These are phyloP conservation scores for Jaltomata sinuosa DNA, from an alignment of 257 asterid genomes.

Conservation along the genomic window DNA sequence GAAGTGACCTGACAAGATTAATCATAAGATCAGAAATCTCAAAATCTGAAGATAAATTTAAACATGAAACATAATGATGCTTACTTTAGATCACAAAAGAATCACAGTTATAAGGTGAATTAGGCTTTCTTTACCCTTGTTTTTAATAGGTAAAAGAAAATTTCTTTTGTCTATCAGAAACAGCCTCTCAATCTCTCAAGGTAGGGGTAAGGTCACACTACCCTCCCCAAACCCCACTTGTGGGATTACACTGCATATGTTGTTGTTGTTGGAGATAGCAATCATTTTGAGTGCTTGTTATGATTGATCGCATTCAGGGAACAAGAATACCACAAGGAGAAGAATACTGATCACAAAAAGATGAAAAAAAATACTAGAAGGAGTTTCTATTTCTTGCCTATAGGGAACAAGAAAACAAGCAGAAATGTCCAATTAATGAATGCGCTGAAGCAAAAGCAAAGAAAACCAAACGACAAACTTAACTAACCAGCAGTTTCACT, in stretches of 20 bases:
- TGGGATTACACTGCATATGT: no score
- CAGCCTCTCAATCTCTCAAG: no score
- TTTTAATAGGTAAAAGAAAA: not conserved
- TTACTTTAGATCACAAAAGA: not conserved
- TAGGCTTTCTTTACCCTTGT: not conserved
- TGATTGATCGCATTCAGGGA: not conserved
- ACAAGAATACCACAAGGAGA: not conserved
- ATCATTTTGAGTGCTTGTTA: not conserved
- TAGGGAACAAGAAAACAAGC: not conserved
- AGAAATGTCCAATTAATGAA: not conserved
- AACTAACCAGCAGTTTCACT: constrained; percentile 78
- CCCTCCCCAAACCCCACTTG: no score
- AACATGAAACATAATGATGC: not conserved
- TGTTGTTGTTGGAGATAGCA: not conserved
- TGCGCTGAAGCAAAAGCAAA: not conserved
- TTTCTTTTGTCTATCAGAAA: not conserved
- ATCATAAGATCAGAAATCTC: constrained; percentile 6
- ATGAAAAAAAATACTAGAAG: not conserved
- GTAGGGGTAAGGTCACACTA: no score
- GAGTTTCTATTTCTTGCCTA: not conserved
- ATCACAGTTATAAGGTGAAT: not conserved
- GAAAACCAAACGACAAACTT: not conserved
- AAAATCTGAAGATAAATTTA: not conserved
- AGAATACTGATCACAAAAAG: not conserved
- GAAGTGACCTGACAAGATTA: constrained; percentile 72